Base-by-base conservation (phyloP, 306 rosid species). In the Arachis hypogaea region DNA sequence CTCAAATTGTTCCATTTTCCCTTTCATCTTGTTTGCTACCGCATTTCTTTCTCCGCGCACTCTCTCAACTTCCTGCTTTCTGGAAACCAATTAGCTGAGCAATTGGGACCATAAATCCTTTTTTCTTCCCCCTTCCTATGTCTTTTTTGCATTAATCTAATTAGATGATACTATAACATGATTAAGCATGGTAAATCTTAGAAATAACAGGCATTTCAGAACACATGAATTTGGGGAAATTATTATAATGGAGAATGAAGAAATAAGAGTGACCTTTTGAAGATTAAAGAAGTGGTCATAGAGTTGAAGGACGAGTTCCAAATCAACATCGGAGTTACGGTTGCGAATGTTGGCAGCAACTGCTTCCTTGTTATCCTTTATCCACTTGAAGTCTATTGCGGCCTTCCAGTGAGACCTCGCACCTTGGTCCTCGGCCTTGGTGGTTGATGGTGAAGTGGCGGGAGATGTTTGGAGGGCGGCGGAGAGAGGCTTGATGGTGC, bases 61-160 rank as follows among this genome's bases (percentile, higher is more conserved):
- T 80, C 93, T 89, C 87, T 94, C 96, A 65, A 92, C 99, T 84
- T 94, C 99, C 99, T 94, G 98, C 82, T 85, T 74, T 81, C 98
- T 91, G 96, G 84, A 38, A 71, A 83, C 80, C 85, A 78, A 87
- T 91, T 91, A 93, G 92, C 85, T 66, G 76, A 83, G 86, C 79
- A 84, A 76, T 79, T 80, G 84, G 83, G 80, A 69, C 74, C 80
- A 63, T 68, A 75, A 76, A 7, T 47, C 51, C 58, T 7, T 52
- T 5, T n/a, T 52, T 52, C 10, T n/a, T 52, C 16, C 22, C 16
- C 14, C 16, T 14, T 52, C 58, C 54, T 2, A 7, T 52, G 16
- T 56, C 62, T n/a, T 63, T 56, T n/a, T 63, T 56, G 29, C 54
- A 56, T 11, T 28, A 11, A 33, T 33, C 38, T 33, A 33, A 33